phyloP scores from a whole-genome alignment of 768 basidiomycete species.

The Amanita thiersii region DNA sequence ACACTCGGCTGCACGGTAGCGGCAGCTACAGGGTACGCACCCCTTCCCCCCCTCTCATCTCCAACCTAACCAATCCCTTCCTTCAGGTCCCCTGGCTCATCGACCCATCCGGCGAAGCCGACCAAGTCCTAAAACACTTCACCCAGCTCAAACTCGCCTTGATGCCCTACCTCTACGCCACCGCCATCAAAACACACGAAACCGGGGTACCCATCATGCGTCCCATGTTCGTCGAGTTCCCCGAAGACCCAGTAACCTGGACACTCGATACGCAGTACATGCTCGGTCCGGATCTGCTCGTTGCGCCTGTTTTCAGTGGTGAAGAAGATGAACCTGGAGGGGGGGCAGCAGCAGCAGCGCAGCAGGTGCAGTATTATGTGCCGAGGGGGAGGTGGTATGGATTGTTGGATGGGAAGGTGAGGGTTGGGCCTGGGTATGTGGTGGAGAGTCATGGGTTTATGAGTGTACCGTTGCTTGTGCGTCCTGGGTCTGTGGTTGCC shows the following conservation, averaged over 20 bases:
- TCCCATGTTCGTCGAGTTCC: slow-evolving; percentile 25
- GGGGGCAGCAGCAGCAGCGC: neutral
- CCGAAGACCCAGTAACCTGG: slow-evolving; percentile 22
- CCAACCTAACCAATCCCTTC: neutral
- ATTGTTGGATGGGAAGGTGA: slow-evolving; percentile 19
- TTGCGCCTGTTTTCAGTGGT: slow-evolving; percentile 25
- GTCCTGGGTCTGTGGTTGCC: slow-evolving; percentile 20
- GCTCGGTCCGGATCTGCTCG: slow-evolving; percentile 21
- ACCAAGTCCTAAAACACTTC: slow-evolving; percentile 27
- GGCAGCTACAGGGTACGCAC: slow-evolving; percentile 33
- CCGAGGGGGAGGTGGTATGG: slow-evolving; percentile 23
- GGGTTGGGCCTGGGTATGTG: slow-evolving; percentile 19
- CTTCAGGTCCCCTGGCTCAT: slow-evolving; percentile 34
- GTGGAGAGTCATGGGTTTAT: slow-evolving; percentile 20
- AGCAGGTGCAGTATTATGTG: slow-evolving; percentile 21
- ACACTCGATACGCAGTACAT: slow-evolving; percentile 25
- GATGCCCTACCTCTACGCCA: slow-evolving; percentile 35
- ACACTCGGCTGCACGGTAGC: slow-evolving; percentile 38
- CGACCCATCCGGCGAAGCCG: slow-evolving; percentile 27
- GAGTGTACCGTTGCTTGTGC: slow-evolving; percentile 20
- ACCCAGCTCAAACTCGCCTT: slow-evolving; percentile 33
- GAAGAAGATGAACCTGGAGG: slow-evolving; percentile 17
- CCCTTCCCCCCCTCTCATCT: neutral
- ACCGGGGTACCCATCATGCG: slow-evolving; percentile 26
- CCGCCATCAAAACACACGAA: slow-evolving; percentile 21